Evolutionary conservation across 306 rosid genomes (phyloP), one percentile per base, ranked within the genome.

Genomic region (Casuarina equisetifolia): DNA sequence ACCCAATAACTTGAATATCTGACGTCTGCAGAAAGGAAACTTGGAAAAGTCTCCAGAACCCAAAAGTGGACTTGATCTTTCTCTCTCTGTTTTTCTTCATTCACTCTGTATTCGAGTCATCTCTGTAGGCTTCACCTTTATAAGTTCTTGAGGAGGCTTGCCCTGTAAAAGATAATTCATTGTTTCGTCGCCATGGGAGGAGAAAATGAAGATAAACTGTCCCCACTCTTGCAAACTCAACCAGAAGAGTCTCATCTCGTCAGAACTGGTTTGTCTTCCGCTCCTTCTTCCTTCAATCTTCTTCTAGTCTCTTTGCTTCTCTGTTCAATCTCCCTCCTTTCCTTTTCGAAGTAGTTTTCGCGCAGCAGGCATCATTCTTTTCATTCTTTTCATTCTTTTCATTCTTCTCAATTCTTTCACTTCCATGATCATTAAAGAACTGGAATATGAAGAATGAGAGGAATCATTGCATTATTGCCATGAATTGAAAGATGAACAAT

Each of bases 191-290:
- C 52, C 32, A 43, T 68, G 52, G 70, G 46, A 5, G 36, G 3
- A 68, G 36, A 43, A 16, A 0, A 17, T 45, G 40, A 38, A 3
- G 55, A 48, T 46, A n/a, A 12, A 3, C 46, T 17, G 43, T 5
- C 74, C 20, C 74, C 58, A 25, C 20, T 70, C 6, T 70, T 70
- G 25, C 57, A 48, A 49, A 4, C 57, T 70, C 54, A 46, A 48
- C 40, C 57, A 45, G 74, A 39, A 25, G 42, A 45, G 2, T 12
- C 4, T 13, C 42, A 2, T 44, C 7, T 70, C 59, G 49, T 25
- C 12, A 70, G 74, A 70, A 70, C 74, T 3, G 74, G 74, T 69
- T 44, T 48, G 20, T 69, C 4, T n/a, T 68, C 38, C 8, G 11
- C 10, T 54, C 20, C 32, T 25, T 25, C 32, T 25, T 25, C 32